Evolutionary conservation across 2,329 filamentous ascomycete genomes (phyloP).

Genomic region (Corynespora cassiicola): DNA sequence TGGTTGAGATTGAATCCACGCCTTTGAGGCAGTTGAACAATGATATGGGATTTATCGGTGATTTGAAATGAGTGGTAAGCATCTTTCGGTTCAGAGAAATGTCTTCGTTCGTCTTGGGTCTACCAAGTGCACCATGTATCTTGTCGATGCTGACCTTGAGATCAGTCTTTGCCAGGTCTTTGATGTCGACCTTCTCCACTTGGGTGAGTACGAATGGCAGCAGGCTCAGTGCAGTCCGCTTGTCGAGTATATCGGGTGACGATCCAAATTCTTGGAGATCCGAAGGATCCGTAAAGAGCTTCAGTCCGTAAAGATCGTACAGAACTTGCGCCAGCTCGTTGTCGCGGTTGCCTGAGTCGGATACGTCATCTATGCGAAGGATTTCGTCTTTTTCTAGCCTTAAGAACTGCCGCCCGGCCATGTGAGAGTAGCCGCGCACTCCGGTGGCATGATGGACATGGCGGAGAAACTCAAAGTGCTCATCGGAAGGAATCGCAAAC

Average conservation of each 20-base stretch:
- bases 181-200: constrained; percentile 83
- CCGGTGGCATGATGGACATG: constrained; percentile 85
- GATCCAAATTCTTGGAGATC: constrained; percentile 73
- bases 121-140: constrained; percentile 84
- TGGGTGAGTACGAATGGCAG: constrained; percentile 84
- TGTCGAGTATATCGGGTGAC: constrained; percentile 75
- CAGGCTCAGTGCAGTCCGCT: constrained; percentile 78
- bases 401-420: constrained; percentile 84
- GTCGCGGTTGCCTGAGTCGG: constrained; percentile 71
- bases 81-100: constrained; percentile 88
- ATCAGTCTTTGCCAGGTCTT: constrained; percentile 89
- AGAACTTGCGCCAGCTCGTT: constrained; percentile 77
- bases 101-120: constrained; percentile 76
- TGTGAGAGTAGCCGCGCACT: constrained; percentile 82
- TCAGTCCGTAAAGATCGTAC: constrained; percentile 48
- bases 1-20: constrained; percentile 59
- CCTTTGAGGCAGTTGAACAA: constrained; percentile 84
- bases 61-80: constrained; percentile 80
- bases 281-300: constrained; percentile 40
- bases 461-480: constrained; percentile 79
- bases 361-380: constrained; percentile 74
- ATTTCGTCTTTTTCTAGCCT: constrained; percentile 89
- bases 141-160: constrained; percentile 90
- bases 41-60: constrained; percentile 80
- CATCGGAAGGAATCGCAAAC: constrained; percentile 72